Evolutionary conservation across 345 rosid species (phyloP).

Genomic region (Brassica incana): DNA sequence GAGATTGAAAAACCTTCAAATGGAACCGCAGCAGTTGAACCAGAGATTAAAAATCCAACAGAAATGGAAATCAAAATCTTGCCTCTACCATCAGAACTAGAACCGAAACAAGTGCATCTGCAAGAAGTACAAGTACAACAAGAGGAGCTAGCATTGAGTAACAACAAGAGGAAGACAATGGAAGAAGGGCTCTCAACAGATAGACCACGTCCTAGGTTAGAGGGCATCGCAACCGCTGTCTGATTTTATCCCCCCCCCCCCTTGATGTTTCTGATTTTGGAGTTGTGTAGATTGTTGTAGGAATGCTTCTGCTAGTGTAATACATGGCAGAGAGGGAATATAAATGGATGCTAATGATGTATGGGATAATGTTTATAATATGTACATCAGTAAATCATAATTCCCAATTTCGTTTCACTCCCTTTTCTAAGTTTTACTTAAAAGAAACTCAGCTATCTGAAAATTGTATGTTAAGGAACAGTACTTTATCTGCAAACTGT

Average conservation of each 20-base stretch:
- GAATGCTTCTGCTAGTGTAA: constrained; percentile 19
- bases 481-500: neutral
- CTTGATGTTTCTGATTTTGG: constrained; percentile 13
- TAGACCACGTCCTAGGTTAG: constrained; percentile 33
- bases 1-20: constrained; percentile 23
- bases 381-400: constrained; percentile 35
- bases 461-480: constrained; percentile 1
- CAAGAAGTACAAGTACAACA: neutral
- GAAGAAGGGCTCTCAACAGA: constrained; percentile 41
- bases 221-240: constrained; percentile 35
- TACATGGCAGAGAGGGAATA: constrained; percentile 9
- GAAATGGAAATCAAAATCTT: neutral
- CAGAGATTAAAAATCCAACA: constrained; percentile 22
- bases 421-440: neutral
- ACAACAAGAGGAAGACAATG: constrained; percentile 49
- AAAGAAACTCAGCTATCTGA: neutral
- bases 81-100: constrained; percentile 19
- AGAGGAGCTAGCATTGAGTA: constrained; percentile 28
- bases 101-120: constrained; percentile 17
- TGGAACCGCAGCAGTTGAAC: constrained; percentile 9
- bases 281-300: constrained; percentile 34
- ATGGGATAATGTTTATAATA: constrained; percentile 34
- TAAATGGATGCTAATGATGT: constrained; percentile 26
- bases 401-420: constrained; percentile 26
- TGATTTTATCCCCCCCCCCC: constrained; percentile 3